A percentile compares a stretch with the other conserved stretches of the same genome.
Conservation (phyloP, 1,284 basidiomycete species). For the Sporisorium exsertum region DNA sequence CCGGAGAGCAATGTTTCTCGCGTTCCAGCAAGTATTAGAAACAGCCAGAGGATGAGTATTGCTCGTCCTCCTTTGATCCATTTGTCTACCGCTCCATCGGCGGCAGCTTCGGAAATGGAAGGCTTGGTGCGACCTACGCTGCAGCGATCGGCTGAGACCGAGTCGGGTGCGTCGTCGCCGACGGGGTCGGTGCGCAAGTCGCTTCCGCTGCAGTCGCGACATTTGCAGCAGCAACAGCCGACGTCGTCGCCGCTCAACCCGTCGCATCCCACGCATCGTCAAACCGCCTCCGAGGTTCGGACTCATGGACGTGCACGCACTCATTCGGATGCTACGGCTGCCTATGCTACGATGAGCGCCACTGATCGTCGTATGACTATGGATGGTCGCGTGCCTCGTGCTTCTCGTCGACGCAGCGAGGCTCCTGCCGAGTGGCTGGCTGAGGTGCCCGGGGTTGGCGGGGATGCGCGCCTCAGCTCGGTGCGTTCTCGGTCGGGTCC, state of each 20-base stretch:
- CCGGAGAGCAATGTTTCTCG: conserved; percentile 4
- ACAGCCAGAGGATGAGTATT: conserved; percentile 35
- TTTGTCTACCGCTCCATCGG: conserved; percentile 31
- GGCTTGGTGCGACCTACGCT: conserved; percentile 14
- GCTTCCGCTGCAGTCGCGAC: conserved; percentile 21
- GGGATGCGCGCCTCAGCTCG: conserved; percentile 12
- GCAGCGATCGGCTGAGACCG: conserved; percentile 29
- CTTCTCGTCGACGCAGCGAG: conserved; percentile 27
- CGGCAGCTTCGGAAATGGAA: neutral
- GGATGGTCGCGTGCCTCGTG: conserved; percentile 3
- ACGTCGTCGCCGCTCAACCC: conserved; percentile 34
- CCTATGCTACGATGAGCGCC: conserved; percentile 14
- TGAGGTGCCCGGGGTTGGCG: conserved; percentile 14
- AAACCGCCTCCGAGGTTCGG: conserved; percentile 19
- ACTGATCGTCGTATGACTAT: conserved; percentile 10
- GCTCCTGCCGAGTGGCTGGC: conserved; percentile 38
- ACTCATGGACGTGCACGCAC: conserved; percentile 11
- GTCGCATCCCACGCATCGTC: conserved; percentile 11
- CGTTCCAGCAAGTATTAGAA: conserved; percentile 25
- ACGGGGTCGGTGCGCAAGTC: conserved; percentile 24
- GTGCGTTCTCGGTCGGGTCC: conserved; percentile 5
- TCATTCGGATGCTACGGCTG: conserved; percentile 22
- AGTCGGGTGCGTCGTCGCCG: conserved; percentile 4
- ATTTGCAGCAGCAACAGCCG: conserved; percentile 11
- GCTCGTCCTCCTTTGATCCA: conserved; percentile 34